Conservation (phyloP, 768 basidiomycete species). For the Pleurotus cornucopiae region DNA sequence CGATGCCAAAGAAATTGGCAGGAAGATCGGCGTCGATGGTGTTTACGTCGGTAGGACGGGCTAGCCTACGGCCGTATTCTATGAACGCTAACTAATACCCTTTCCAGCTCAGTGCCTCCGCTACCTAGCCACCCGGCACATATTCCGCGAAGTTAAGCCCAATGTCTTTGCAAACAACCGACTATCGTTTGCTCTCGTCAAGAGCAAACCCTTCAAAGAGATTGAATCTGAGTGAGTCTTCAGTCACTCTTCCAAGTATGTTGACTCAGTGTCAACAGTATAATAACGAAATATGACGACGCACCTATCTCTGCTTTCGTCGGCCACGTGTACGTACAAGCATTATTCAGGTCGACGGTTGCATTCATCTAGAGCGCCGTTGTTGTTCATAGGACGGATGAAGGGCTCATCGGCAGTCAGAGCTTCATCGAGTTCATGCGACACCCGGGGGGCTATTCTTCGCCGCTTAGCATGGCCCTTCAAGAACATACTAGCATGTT, state of each 20-base stretch:
- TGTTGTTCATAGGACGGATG: conserved; percentile 13
- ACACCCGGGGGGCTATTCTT: conserved; percentile 9
- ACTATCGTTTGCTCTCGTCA: conserved; percentile 26
- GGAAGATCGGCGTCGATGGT: conserved; percentile 18
- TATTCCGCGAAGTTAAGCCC: conserved; percentile 27
- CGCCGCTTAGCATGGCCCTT: conserved; percentile 4
- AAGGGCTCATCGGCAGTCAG: conserved; percentile 15
- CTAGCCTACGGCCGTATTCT: too few relatives aligned
- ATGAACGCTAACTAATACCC: too few relatives aligned
- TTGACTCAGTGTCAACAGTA: not conserved
- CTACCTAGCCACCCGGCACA: conserved; percentile 27
- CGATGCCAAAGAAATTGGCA: conserved; percentile 28
- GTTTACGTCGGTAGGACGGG: conserved; percentile 23
- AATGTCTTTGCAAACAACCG: conserved; percentile 30
- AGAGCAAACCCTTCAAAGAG: conserved; percentile 18
- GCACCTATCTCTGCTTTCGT: not conserved
- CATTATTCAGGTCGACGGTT: not conserved
- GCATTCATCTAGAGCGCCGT: not conserved
- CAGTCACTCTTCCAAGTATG: not conserved
- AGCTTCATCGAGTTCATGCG: conserved; percentile 15
- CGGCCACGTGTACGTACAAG: not conserved
- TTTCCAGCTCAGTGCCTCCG: conserved; percentile 24
- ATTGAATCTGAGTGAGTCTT: conserved; percentile 18
- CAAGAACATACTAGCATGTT: conserved; percentile 19
- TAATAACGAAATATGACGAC: not conserved